Percentiles rank a stretch among this genome's conserved stretches.
Evolutionary conservation across 495 filamentous ascomycete genomes (phyloP).

Genomic region (Aspergillus bridgeri): DNA sequence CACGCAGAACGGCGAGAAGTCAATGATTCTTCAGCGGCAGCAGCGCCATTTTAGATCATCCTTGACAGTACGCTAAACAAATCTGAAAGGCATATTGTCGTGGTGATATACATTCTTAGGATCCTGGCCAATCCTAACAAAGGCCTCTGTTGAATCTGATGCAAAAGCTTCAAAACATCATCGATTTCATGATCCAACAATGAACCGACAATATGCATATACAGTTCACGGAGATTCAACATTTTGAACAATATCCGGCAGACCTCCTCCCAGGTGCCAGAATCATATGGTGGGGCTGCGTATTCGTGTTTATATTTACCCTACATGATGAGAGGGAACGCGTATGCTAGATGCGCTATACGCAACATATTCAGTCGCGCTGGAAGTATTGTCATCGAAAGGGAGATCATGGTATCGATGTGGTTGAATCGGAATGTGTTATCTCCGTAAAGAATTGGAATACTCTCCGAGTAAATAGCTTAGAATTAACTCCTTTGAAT

Average conservation of each 20-base stretch:
- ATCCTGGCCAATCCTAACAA: neutral
- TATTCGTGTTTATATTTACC: neutral
- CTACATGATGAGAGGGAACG: neutral
- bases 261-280: neutral
- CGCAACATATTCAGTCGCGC: neutral
- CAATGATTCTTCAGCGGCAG: neutral
- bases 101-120: neutral
- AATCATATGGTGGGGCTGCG: neutral
- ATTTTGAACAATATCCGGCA: neutral
- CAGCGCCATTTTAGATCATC: neutral
- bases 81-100: neutral
- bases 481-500: too few relatives aligned
- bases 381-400: neutral
- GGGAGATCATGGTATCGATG: neutral
- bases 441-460: neutral
- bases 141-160: neutral
- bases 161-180: neutral
- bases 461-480: neutral
- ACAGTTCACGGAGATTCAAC: neutral
- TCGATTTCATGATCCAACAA: neutral
- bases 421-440: neutral
- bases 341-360: neutral
- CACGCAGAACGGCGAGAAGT: too few relatives aligned
- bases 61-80: neutral
- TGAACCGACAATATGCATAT: neutral